phyloP scores from a whole-genome alignment of 768 basidiomycete species.

The Tulasnella sp. region DNA sequence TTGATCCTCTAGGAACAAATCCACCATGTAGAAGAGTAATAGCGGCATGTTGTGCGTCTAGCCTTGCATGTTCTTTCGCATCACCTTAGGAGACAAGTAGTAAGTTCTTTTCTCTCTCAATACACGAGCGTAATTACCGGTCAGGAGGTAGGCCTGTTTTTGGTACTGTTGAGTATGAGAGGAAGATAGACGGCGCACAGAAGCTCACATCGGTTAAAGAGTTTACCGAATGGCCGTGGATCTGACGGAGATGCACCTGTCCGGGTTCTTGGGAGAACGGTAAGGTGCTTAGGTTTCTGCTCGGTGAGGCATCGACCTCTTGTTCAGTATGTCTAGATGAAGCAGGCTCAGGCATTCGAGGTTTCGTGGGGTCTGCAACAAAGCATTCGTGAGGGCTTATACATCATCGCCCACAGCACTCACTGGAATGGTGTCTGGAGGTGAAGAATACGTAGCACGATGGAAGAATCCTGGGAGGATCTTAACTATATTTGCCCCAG shows the following conservation, averaged over 20 bases:
- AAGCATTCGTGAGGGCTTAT: background rate
- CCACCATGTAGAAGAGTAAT: background rate
- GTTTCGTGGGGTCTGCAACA: background rate
- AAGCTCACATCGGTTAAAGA: background rate
- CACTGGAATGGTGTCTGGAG: background rate
- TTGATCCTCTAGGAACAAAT: background rate
- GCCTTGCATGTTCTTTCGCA: background rate
- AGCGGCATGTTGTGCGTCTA: background rate
- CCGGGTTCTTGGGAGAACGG: background rate
- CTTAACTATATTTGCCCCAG: background rate
- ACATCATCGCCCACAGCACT: background rate
- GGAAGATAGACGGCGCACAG: background rate
- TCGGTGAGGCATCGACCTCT: background rate
- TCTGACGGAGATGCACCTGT: background rate
- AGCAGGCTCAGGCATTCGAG: background rate
- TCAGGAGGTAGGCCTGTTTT: background rate
- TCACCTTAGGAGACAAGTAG: background rate
- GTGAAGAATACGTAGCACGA: background rate
- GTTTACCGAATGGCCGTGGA: background rate
- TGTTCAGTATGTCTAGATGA: background rate
- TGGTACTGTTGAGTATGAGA: background rate
- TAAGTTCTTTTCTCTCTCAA: background rate
- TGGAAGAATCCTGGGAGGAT: background rate
- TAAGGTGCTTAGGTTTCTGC: background rate
- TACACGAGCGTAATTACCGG: background rate